These are phyloP conservation scores for Pichia nakasei DNA, from an alignment of 805 yeast species.

Conservation along the genomic window DNA sequence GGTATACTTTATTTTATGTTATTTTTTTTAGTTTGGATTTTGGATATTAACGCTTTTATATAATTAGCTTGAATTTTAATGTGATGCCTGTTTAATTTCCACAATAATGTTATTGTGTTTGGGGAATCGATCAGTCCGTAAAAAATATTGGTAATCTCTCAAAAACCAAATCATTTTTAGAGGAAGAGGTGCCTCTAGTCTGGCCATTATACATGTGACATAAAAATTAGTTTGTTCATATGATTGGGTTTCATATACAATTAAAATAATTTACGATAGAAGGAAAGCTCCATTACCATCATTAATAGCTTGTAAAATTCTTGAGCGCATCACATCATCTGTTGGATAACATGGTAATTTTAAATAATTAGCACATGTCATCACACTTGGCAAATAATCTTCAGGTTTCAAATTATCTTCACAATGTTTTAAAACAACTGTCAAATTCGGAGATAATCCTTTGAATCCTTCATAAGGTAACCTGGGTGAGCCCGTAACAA, in stretches of 20 bases:
- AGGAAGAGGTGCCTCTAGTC: no score
- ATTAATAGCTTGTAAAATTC: conserved; percentile 60
- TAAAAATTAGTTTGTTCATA: no score
- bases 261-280: conserved; percentile 40
- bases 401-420: conserved; percentile 65
- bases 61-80: no score
- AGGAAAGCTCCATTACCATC: conserved; percentile 89
- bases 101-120: no score
- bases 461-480: conserved; percentile 92
- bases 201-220: no score
- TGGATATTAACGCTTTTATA: no score
- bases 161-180: no score
- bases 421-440: conserved; percentile 78
- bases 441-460: conserved; percentile 68
- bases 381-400: conserved; percentile 87
- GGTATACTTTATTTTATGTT: no score
- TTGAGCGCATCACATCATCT: conserved; percentile 46
- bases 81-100: no score
- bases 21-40: no score
- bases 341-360: conserved; percentile 78
- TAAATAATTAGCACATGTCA: conserved; percentile 95
- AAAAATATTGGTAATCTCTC: no score
- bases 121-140: no score
- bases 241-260: not conserved
- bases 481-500: conserved; percentile 88